Conservation (phyloP, 1,284 basidiomycete genomes). For the Garcileccinum viscosum region DNA sequence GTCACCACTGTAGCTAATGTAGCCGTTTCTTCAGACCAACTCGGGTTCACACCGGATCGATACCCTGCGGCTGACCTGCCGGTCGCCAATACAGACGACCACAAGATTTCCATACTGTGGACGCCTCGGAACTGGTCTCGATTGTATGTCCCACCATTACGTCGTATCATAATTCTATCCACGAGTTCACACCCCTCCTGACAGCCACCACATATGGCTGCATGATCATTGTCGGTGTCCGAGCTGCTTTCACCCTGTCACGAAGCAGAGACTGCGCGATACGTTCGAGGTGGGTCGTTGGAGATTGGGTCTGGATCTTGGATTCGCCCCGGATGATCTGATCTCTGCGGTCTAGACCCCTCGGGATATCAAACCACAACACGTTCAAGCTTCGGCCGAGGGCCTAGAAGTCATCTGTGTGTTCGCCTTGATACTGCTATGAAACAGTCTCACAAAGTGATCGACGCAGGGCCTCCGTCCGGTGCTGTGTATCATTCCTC, state of each 20-base stretch:
- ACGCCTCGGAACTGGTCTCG: constrained; percentile 67
- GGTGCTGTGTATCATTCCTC: constrained; percentile 65
- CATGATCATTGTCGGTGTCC: constrained; percentile 90
- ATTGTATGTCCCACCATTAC: constrained; percentile 56
- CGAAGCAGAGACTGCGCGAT: constrained; percentile 89
- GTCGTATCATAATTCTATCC: not conserved
- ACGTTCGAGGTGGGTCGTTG: constrained; percentile 72
- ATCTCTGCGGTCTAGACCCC: constrained; percentile 64
- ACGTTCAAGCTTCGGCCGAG: constrained; percentile 63
- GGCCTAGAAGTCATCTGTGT: constrained; percentile 76
- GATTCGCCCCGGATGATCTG: not conserved
- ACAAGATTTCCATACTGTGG: constrained; percentile 73
- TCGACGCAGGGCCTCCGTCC: constrained; percentile 61
- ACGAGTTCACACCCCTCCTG: constrained; percentile 3
- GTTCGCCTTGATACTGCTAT: constrained; percentile 4
- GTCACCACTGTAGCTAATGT: not conserved
- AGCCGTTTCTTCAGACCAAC: constrained; percentile 33
- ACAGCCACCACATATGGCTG: constrained; percentile 75
- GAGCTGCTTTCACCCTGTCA: constrained; percentile 86
- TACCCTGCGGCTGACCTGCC: constrained; percentile 50
- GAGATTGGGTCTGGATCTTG: not conserved
- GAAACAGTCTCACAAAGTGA: constrained; percentile 11
- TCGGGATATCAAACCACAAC: constrained; percentile 68
- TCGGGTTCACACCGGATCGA: constrained; percentile 30
- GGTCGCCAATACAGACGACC: constrained; percentile 59